Percentiles rank a stretch among this genome's conserved stretches.
phyloP scores from a whole-genome alignment of 1,284 basidiomycete genomes.

The Sporisorium graminicola region DNA sequence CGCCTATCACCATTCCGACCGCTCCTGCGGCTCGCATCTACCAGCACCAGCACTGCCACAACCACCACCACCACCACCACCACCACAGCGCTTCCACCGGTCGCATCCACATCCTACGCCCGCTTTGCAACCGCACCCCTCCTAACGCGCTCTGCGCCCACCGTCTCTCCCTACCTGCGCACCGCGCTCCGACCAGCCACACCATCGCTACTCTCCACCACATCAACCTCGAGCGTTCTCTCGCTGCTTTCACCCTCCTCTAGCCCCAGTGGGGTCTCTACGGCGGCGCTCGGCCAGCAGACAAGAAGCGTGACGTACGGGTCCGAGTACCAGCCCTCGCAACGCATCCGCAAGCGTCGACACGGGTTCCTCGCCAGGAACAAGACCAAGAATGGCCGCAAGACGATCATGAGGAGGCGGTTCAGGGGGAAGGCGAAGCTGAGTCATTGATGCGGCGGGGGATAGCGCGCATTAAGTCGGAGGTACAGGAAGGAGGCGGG shows the following conservation, averaged over 20 bases:
- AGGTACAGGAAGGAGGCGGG: not conserved
- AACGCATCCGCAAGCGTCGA: conserved; percentile 86
- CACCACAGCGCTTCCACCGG: not conserved
- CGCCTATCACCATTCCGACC: conserved; percentile 32
- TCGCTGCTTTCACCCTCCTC: conserved; percentile 1
- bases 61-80: not conserved
- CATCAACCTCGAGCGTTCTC: not conserved
- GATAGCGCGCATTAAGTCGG: too few relatives aligned
- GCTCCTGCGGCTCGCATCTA: conserved; percentile 11
- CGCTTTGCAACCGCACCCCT: not conserved
- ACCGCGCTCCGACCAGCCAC: not conserved
- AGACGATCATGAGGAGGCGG: conserved; percentile 73
- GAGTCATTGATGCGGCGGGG: conserved; percentile 28
- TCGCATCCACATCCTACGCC: conserved; percentile 15
- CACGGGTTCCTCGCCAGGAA: conserved; percentile 85
- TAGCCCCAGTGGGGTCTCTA: not conserved
- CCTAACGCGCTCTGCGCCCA: not conserved
- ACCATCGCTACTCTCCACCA: not conserved
- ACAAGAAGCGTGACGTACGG: conserved; percentile 72
- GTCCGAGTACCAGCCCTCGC: conserved; percentile 87
- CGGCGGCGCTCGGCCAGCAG: not conserved
- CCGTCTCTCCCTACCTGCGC: not conserved
- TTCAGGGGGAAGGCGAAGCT: conserved; percentile 52
- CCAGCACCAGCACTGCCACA: not conserved
- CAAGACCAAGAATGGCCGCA: conserved; percentile 76